A percentile compares a stretch with the other conserved stretches of the same genome.
Evolutionary conservation across 192 early-diverging fungal species (phyloP).

Genomic region (Coemansia sp.): DNA sequence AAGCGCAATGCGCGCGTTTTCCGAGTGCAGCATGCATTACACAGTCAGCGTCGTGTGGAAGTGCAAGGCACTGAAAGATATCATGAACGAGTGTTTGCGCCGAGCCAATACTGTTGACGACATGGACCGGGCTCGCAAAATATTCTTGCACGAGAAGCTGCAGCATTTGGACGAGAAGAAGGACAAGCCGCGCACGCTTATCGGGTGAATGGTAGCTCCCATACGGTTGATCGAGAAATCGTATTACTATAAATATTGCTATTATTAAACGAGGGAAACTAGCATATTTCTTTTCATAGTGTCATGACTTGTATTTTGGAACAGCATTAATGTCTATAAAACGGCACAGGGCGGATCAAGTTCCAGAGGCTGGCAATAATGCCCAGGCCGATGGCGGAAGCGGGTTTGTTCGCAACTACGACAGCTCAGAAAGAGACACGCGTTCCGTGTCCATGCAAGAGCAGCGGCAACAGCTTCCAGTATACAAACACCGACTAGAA

Average conservation of each 20-base stretch:
- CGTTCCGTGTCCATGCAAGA: conserved; percentile 73
- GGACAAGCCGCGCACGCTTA: conserved; percentile 48
- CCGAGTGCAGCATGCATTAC: conserved; percentile 49
- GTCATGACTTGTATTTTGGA: too few relatives aligned
- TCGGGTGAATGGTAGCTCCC: neutral
- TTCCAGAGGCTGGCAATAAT: too few relatives aligned
- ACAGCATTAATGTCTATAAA: neutral
- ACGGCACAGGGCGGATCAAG: neutral
- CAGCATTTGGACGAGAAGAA: conserved; percentile 30
- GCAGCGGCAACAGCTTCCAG: conserved; percentile 81
- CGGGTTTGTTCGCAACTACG: conserved; percentile 34
- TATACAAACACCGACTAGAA: conserved; percentile 82
- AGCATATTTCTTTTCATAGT: neutral
- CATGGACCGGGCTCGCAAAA: conserved; percentile 47
- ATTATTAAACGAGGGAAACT: neutral
- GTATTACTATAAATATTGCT: neutral
- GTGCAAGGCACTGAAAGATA: conserved; percentile 36
- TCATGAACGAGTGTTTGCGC: conserved; percentile 56
- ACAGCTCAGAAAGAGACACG: conserved; percentile 13
- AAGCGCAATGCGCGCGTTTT: conserved; percentile 35
- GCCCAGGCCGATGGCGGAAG: conserved; percentile 1
- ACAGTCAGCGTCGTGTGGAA: conserved; percentile 51
- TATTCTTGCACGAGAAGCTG: conserved; percentile 29
- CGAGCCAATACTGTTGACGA: conserved; percentile 49
- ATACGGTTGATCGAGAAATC: neutral